Evolutionary conservation across 2,329 filamentous ascomycete genomes (phyloP).

Genomic region (Xylaria sp.): DNA sequence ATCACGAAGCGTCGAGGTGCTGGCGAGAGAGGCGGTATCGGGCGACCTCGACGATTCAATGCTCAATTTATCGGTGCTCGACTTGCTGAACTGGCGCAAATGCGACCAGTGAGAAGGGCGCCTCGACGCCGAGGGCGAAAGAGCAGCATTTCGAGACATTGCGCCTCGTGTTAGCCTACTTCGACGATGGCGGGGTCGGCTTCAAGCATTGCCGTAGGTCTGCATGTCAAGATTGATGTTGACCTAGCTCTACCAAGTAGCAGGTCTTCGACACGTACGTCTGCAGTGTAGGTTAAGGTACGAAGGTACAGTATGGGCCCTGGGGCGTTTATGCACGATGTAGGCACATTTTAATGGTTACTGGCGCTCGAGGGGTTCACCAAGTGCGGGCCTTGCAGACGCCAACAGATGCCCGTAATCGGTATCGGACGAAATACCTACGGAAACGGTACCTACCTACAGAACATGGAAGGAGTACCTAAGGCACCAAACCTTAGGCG

Average conservation of each 20-base stretch:
- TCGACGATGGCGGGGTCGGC: conserved; percentile 11
- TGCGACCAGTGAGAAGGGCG: conserved; percentile 47
- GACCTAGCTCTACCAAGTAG: background rate
- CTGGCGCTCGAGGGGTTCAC: background rate
- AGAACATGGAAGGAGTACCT: too few relatives aligned
- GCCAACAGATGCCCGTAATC: background rate
- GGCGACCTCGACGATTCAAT: conserved; percentile 41
- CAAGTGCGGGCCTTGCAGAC: background rate
- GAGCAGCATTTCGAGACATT: conserved; percentile 31
- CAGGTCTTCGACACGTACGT: background rate
- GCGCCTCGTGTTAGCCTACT: conserved; percentile 24
- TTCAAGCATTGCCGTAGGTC: conserved; percentile 8
- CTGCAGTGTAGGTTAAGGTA: too few relatives aligned
- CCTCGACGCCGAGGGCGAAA: conserved; percentile 39
- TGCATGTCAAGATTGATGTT: background rate
- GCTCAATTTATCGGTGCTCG: conserved; percentile 41
- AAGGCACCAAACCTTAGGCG: too few relatives aligned
- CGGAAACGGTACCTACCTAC: too few relatives aligned
- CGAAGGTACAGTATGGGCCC: background rate
- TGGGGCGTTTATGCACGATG: background rate
- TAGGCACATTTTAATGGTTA: background rate
- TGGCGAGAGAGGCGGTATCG: conserved; percentile 41
- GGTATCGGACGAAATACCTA: background rate
- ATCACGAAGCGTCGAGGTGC: conserved; percentile 43
- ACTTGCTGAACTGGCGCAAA: conserved; percentile 47